A percentile compares a stretch with the other conserved stretches of the same genome.
These are phyloP conservation scores for Solanum infundibuliforme DNA, from an alignment of 257 asterid species.

Conservation along the genomic window DNA sequence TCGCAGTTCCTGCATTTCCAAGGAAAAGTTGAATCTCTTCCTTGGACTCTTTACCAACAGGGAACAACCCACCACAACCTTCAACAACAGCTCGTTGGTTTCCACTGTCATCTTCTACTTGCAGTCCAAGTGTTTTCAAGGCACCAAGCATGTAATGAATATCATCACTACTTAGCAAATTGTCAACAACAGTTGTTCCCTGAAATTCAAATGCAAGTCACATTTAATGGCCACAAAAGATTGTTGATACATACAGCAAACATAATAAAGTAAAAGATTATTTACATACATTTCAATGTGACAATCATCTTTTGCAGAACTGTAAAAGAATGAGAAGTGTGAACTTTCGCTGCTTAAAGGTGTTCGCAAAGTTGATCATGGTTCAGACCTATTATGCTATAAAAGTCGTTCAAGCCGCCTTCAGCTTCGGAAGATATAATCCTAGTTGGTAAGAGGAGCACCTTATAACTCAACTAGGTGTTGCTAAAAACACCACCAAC, in stretches of 20 bases:
- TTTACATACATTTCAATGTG: not conserved
- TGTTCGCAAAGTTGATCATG: not conserved
- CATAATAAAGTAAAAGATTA: not conserved
- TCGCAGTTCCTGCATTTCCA: constrained; percentile 99
- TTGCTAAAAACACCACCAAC: not conserved
- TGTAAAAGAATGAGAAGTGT: not conserved
- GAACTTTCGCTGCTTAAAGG: not conserved
- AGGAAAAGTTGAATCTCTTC: constrained; percentile 87
- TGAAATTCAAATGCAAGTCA: constrained; percentile 4
- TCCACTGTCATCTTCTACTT: constrained; percentile 60
- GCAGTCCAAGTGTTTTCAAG: constrained; percentile 74
- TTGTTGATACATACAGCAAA: not conserved
- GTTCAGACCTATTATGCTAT: not conserved
- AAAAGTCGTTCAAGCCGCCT: not conserved
- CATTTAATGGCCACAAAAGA: not conserved
- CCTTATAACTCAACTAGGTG: not conserved
- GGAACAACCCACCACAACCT: constrained; percentile 82
- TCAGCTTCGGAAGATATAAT: not conserved
- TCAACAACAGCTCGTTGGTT: constrained; percentile 67
- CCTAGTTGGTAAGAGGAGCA: not conserved
- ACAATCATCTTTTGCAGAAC: not conserved
- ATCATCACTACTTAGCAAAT: constrained; percentile 81
- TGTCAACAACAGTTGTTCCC: constrained; percentile 93
- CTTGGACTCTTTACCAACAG: constrained; percentile 57
- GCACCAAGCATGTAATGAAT: constrained; percentile 93